Conservation (phyloP, 169 alveolate genomes). For the Cryptosporidium tyzzeri region DNA sequence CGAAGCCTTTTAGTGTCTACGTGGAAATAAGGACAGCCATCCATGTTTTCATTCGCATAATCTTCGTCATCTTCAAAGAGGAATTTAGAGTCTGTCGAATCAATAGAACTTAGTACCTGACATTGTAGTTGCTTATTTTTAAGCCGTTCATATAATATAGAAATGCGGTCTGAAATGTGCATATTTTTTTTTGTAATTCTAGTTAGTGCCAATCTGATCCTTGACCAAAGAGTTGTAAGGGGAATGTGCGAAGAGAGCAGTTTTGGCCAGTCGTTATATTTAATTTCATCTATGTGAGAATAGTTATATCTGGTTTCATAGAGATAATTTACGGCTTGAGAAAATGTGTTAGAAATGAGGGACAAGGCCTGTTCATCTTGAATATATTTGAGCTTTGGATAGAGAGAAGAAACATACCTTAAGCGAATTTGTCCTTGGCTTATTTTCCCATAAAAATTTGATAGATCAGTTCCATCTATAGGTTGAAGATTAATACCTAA, state of each 20-base stretch:
- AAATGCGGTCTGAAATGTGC: slow-evolving; percentile 52
- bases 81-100: not conserved
- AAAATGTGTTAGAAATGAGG: slow-evolving; percentile 25
- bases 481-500: slow-evolving; percentile 11
- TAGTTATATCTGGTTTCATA: slow-evolving; percentile 50
- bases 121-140: not conserved
- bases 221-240: slow-evolving; percentile 70
- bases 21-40: not conserved
- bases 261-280: slow-evolving; percentile 65
- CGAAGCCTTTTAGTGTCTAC: slow-evolving; percentile 62
- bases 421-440: slow-evolving; percentile 62
- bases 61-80: not conserved
- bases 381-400: slow-evolving; percentile 49
- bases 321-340: slow-evolving; percentile 46
- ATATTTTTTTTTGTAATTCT: slow-evolving; percentile 35
- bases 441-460: slow-evolving; percentile 31
- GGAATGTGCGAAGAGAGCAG: slow-evolving; percentile 38
- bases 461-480: slow-evolving; percentile 22
- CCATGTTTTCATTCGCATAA: not conserved
- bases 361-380: slow-evolving; percentile 10
- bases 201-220: slow-evolving; percentile 48
- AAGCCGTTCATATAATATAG: slow-evolving; percentile 29
- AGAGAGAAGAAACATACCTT: slow-evolving; percentile 61
- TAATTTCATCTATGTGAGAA: slow-evolving; percentile 53
- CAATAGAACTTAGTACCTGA: not conserved